Percentiles rank a stretch among this genome's conserved stretches.
Evolutionary conservation across 768 basidiomycete species (phyloP).

Genomic region (Coprinopsis marcescibilis): DNA sequence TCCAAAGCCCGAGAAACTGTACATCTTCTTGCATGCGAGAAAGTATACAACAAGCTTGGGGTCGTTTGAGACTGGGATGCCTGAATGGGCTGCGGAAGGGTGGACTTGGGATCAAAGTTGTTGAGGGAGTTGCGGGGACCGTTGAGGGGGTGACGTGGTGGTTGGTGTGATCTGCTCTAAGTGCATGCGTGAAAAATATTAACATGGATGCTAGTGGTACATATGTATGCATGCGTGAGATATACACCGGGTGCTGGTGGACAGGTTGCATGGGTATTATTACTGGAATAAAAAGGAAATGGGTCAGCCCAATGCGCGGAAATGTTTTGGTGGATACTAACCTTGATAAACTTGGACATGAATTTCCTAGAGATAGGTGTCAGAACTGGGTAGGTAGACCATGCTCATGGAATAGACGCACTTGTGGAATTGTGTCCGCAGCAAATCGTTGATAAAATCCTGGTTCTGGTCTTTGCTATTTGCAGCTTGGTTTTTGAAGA

Average conservation of each 20-base stretch:
- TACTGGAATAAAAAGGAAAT: slow-evolving; percentile 6
- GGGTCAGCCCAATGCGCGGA: neutral
- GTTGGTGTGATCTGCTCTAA: slow-evolving; percentile 6
- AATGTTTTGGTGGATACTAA: slow-evolving; percentile 18
- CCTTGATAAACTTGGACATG: slow-evolving; percentile 90
- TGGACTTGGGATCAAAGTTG: slow-evolving; percentile 58
- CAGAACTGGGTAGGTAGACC: slow-evolving; percentile 5
- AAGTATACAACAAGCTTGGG: slow-evolving; percentile 80
- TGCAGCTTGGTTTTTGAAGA: slow-evolving; percentile 98
- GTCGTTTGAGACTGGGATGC: slow-evolving; percentile 81
- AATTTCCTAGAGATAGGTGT: slow-evolving; percentile 70
- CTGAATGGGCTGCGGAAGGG: slow-evolving; percentile 78
- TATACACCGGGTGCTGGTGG: too few relatives aligned
- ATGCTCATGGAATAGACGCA: slow-evolving; percentile 31
- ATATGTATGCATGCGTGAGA: too few relatives aligned
- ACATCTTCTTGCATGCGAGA: slow-evolving; percentile 93
- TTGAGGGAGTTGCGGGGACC: neutral
- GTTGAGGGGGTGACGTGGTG: slow-evolving; percentile 1
- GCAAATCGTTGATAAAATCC: slow-evolving; percentile 91
- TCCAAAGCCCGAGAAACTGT: slow-evolving; percentile 85
- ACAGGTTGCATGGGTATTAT: too few relatives aligned
- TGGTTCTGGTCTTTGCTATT: slow-evolving; percentile 52
- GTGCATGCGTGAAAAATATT: too few relatives aligned
- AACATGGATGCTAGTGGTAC: too few relatives aligned
- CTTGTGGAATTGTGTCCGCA: slow-evolving; percentile 94